phyloP scores from a whole-genome alignment of 345 rosid species.

The Bruguiera gymnorhiza region DNA sequence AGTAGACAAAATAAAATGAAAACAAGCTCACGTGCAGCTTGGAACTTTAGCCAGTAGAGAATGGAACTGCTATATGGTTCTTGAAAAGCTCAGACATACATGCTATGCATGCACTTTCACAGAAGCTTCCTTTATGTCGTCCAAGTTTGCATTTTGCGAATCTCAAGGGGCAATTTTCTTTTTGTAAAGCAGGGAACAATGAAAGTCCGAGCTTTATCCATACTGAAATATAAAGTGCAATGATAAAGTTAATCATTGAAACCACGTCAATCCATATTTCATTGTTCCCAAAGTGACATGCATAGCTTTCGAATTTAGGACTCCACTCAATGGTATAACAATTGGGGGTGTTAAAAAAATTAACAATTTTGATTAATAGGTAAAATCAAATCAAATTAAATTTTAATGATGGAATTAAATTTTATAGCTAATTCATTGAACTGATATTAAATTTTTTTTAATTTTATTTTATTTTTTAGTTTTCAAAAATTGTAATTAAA shows the following conservation, averaged over 20 bases:
- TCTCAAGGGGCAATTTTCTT: neutral
- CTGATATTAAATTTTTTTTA: no score
- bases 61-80: neutral
- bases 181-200: neutral
- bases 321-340: no score
- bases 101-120: neutral
- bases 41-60: neutral
- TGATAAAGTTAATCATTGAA: slow-evolving; percentile 32
- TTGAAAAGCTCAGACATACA: neutral
- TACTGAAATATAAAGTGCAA: slow-evolving; percentile 20
- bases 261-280: neutral
- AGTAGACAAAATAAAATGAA: no score
- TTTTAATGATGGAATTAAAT: no score
- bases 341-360: no score
- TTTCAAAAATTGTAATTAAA: no score
- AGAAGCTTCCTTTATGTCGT: neutral
- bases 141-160: neutral
- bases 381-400: no score
- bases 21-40: neutral
- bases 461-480: no score
- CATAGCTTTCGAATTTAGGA: no score
- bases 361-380: no score
- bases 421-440: no score
- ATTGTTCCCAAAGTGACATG: no score
- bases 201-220: slow-evolving; percentile 8